Percentiles rank a stretch among this genome's conserved stretches.
phyloP scores from a whole-genome alignment of 176 grass and related monocot species.

The Triticum timopheevii region DNA sequence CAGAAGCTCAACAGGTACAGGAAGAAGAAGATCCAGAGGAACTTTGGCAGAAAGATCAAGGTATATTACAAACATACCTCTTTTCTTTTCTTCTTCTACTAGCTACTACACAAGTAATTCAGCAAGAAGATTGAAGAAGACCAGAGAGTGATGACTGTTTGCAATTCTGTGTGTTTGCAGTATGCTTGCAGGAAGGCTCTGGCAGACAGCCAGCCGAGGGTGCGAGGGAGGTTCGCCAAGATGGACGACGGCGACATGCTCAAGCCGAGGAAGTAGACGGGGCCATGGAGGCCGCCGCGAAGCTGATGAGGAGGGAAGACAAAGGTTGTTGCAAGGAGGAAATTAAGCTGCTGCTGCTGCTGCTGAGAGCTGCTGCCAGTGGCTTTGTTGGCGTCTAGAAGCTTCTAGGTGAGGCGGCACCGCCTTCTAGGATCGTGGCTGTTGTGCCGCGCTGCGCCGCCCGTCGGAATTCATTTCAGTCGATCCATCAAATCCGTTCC shows the following conservation, averaged over 20 bases:
- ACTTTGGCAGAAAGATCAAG: conserved; percentile 99
- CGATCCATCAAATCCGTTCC: background rate
- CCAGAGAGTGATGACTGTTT: background rate
- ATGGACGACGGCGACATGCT: conserved; percentile 61
- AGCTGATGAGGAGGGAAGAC: background rate
- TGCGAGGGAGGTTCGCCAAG: conserved; percentile 97
- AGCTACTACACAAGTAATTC: background rate
- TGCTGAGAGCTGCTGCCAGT: background rate
- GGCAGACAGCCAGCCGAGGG: conserved; percentile 95
- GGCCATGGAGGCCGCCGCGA: background rate
- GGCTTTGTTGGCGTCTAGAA: conserved; percentile 29
- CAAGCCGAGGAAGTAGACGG: conserved; percentile 53
- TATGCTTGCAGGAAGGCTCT: conserved; percentile 98
- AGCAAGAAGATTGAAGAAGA: background rate
- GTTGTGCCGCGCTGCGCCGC: background rate
- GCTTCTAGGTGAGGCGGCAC: conserved; percentile 22
- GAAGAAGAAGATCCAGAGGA: conserved; percentile 94
- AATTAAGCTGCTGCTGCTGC: background rate
- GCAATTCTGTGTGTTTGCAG: conserved; percentile 26
- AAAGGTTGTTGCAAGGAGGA: background rate
- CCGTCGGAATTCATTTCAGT: background rate
- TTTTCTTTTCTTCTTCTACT: background rate
- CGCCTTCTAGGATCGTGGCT: background rate
- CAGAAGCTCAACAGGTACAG: conserved; percentile 96
- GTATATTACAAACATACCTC: conserved; percentile 19